Conservation (phyloP, 495 filamentous ascomycete genomes). For the Penicillium egyptiacum region DNA sequence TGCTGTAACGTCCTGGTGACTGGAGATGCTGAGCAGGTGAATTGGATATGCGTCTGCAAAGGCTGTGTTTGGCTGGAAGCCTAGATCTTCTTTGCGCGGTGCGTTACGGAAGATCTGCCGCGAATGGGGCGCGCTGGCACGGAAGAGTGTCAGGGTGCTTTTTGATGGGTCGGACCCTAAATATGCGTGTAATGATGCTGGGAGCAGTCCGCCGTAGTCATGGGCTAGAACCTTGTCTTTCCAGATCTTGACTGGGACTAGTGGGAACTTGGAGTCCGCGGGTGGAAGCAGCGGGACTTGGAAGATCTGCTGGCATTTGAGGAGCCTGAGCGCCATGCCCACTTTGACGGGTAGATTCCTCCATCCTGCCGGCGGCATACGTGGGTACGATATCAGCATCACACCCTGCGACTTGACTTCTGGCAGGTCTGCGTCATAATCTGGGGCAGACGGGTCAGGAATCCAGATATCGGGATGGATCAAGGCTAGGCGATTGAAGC, state of each 20-base stretch:
- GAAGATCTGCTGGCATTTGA: conserved; percentile 42
- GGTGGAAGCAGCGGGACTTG: conserved; percentile 66
- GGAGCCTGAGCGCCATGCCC: conserved; percentile 25
- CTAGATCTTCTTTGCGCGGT: conserved; percentile 63
- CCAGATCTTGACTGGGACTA: conserved; percentile 73
- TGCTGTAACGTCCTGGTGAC: conserved; percentile 60
- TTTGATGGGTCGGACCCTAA: conserved; percentile 40
- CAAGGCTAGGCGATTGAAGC: conserved; percentile 69
- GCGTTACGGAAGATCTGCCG: conserved; percentile 75
- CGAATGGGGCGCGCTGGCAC: conserved; percentile 58
- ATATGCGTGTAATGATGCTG: conserved; percentile 59
- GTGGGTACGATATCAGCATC: conserved; percentile 41
- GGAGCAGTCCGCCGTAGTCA: conserved; percentile 49
- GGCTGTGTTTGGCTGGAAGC: conserved; percentile 74
- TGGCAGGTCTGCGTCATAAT: conserved; percentile 37
- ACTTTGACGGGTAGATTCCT: conserved; percentile 14
- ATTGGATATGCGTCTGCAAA: conserved; percentile 91
- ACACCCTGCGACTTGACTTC: conserved; percentile 41
- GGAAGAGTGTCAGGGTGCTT: conserved; percentile 65
- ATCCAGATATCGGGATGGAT: conserved; percentile 78
- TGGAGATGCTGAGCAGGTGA: conserved; percentile 74
- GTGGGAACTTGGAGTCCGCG: conserved; percentile 52
- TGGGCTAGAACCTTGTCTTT: conserved; percentile 58
- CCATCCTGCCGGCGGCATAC: conserved; percentile 16
- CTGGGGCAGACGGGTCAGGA: conserved; percentile 59